phyloP scores from a whole-genome alignment of 371 early-diverging fungal genomes.

The Mortierella sp. region DNA sequence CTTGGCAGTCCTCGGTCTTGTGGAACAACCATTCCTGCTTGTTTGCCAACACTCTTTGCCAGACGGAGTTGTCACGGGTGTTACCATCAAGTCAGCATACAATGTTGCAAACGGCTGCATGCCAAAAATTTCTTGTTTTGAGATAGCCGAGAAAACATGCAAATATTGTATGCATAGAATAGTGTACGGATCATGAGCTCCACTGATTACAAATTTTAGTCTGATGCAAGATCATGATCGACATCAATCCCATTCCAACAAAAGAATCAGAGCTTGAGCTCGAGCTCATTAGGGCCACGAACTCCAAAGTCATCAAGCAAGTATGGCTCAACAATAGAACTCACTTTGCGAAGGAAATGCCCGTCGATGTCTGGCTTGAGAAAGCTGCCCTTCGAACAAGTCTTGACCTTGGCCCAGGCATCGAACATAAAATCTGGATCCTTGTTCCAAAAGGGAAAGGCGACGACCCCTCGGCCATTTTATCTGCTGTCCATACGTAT shows the following conservation, averaged over 20 bases:
- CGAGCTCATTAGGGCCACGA: slow-evolving; percentile 15
- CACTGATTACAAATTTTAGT: neutral
- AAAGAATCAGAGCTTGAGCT: neutral
- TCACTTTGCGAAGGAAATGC: slow-evolving; percentile 6
- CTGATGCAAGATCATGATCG: neutral
- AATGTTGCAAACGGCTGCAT: too few species aligned
- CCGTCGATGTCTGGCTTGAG: slow-evolving; percentile 22
- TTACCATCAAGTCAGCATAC: too few species aligned
- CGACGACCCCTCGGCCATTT: slow-evolving; percentile 13
- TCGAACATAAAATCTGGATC: slow-evolving; percentile 22
- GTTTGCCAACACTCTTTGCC: too few species aligned
- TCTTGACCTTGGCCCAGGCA: slow-evolving; percentile 15
- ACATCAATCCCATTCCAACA: neutral
- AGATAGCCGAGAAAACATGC: too few species aligned
- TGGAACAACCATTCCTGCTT: neutral
- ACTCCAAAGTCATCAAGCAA: slow-evolving; percentile 14
- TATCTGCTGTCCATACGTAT: slow-evolving; percentile 19
- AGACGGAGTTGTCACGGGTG: too few species aligned
- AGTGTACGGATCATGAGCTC: too few species aligned
- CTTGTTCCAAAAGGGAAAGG: slow-evolving; percentile 25
- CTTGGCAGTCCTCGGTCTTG: slow-evolving; percentile 3
- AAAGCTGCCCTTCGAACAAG: slow-evolving; percentile 8
- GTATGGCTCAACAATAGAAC: slow-evolving; percentile 20
- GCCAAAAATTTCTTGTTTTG: too few species aligned
- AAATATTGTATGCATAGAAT: too few species aligned